Evolutionary conservation across 805 yeast species (phyloP).

Genomic region (Yarrowia sp.): DNA sequence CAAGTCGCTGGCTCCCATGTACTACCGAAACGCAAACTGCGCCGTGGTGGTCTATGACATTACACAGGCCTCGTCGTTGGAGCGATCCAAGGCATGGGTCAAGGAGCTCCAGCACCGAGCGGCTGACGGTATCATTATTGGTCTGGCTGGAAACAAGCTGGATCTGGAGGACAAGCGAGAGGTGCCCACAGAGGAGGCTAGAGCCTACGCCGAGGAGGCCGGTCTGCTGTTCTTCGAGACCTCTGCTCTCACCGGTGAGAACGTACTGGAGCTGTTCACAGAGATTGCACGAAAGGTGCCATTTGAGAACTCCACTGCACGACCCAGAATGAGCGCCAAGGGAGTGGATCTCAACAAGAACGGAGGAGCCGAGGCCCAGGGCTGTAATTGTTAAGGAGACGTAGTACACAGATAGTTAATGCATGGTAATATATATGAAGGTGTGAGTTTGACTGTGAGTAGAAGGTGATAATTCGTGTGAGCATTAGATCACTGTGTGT

Average conservation of each 20-base stretch:
- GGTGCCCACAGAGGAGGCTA: slow-evolving; percentile 53
- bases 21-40: slow-evolving; percentile 78
- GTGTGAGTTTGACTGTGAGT: too few relatives aligned
- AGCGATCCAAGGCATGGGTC: slow-evolving; percentile 88
- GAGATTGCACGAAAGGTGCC: slow-evolving; percentile 59
- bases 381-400: slow-evolving; percentile 34
- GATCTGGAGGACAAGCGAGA: slow-evolving; percentile 65
- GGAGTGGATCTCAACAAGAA: slow-evolving; percentile 49
- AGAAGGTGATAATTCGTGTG: too few relatives aligned
- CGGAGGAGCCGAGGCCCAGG: slow-evolving; percentile 36
- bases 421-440: slow-evolving; percentile 1
- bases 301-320: slow-evolving; percentile 49
- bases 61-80: slow-evolving; percentile 67
- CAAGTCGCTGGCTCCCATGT: slow-evolving; percentile 83
- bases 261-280: slow-evolving; percentile 58
- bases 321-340: slow-evolving; percentile 46
- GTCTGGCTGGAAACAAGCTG: slow-evolving; percentile 84
- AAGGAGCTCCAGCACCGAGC: slow-evolving; percentile 89
- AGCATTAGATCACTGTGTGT: too few relatives aligned
- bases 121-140: slow-evolving; percentile 72
- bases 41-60: slow-evolving; percentile 91
- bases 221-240: slow-evolving; percentile 62
- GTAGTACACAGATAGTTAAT: slow-evolving; percentile 27
- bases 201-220: slow-evolving; percentile 62
- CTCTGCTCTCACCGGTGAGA: slow-evolving; percentile 75